Evolutionary conservation across 2,329 filamentous ascomycete genomes (phyloP), one percentile per base, ranked within the genome.

Genomic region (Fusarium praegraminearum): DNA sequence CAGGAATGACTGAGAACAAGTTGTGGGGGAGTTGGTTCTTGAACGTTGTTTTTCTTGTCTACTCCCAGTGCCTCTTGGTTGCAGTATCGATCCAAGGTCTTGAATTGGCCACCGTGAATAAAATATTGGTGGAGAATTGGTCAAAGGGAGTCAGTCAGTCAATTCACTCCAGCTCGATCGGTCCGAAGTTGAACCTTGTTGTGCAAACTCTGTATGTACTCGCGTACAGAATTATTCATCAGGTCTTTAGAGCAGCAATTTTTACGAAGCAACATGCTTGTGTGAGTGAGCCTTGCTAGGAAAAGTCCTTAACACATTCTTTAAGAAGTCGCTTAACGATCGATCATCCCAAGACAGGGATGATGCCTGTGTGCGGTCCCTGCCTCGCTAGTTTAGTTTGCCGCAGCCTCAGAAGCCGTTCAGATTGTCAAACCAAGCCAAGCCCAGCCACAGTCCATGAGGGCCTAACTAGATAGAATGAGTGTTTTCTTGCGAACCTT

Each of bases 21-120:
- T 35, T 55, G 56, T 41, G 46, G 51, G 47, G 47, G 45, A 57
- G 56, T 56, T 51, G 62, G 35, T 32, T 22, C 20, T 33, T 43
- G 62, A 63, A 70, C 62, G 62, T 53, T 32, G 20, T 36, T 36
- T 59, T 51, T 47, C 26, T 52, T 41, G 24, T 67, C 38, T 70
- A 69, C 66, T 62, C 46, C 47, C 26, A 26, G 30, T 45, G 16
- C 52, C 41, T 47, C 50, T 46, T 69, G 45, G 38, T 54, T 51
- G 40, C 18, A 49, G 57, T 36, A 26, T 36, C 28, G 40, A 24
- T 41, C 22, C 30, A 20, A 52, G 38, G 66, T 69, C 40, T 62
- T 40, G 62, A 69, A 58, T 62, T 70, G 62, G 66, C 66, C 66
- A 69, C 66, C 66, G 66, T 70, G 66, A 69, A 67, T 32, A 50